Conservation (phyloP, 1,284 basidiomycete genomes). For the Tilletia horrida region DNA sequence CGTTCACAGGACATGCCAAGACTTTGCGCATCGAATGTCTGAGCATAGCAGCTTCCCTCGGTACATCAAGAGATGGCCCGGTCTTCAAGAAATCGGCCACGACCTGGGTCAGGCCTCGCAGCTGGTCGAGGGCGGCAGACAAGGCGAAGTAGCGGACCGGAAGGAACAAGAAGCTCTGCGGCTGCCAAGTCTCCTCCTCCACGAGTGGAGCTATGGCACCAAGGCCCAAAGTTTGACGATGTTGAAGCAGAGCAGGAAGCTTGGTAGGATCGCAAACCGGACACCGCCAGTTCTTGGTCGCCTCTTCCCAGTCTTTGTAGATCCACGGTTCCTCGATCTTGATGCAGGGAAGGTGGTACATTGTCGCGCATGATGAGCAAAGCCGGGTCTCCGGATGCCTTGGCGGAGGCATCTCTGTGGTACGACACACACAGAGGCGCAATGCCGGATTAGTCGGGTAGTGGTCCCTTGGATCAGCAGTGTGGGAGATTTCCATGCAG, state of each 20-base stretch:
- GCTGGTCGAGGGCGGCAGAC: neutral
- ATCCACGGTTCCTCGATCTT: constrained; percentile 13
- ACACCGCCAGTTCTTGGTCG: constrained; percentile 32
- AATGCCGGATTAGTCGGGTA: constrained; percentile 5
- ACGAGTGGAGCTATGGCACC: neutral
- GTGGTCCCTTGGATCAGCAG: constrained; percentile 16
- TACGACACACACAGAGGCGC: constrained; percentile 43
- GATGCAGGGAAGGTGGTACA: constrained; percentile 3
- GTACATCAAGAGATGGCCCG: neutral
- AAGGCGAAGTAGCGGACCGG: neutral
- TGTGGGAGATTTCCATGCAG: constrained; percentile 64
- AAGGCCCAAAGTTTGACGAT: constrained; percentile 24
- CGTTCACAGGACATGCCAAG: constrained; percentile 1
- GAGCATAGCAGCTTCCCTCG: neutral
- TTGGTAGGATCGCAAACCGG: constrained; percentile 37
- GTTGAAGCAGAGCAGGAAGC: constrained; percentile 21
- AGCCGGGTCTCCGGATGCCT: neutral
- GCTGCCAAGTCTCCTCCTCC: neutral
- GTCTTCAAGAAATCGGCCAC: constrained; percentile 8
- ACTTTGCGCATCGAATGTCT: constrained; percentile 13
- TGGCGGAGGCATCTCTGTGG: constrained; percentile 17
- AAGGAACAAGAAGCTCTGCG: constrained; percentile 5
- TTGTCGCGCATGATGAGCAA: constrained; percentile 35
- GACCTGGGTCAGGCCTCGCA: neutral
- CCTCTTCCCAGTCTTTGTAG: constrained; percentile 8